A percentile compares a stretch with the other conserved stretches of the same genome.
Evolutionary conservation across 2,329 filamentous ascomycete genomes (phyloP).

Genomic region (Calonectria hongkongensis): DNA sequence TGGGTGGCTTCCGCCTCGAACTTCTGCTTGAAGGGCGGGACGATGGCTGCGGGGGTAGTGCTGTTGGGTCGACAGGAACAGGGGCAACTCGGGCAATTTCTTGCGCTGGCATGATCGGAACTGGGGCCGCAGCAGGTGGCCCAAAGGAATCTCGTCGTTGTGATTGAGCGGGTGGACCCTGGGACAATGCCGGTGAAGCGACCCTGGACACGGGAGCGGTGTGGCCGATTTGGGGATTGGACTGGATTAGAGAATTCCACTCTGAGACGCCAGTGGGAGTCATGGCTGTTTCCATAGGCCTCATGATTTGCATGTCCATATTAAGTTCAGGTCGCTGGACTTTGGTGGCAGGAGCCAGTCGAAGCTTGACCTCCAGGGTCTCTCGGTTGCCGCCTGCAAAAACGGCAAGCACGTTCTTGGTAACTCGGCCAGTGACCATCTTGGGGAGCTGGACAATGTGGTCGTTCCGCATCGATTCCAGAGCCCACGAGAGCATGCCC

Average conservation of each 20-base stretch:
- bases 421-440: slow-evolving; percentile 92
- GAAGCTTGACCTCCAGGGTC: slow-evolving; percentile 94
- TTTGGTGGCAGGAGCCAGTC: slow-evolving; percentile 85
- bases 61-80: slow-evolving; percentile 54
- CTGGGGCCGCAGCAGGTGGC: slow-evolving; percentile 50
- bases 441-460: slow-evolving; percentile 75
- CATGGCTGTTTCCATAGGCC: slow-evolving; percentile 60
- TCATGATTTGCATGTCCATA: slow-evolving; percentile 51
- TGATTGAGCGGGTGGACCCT: slow-evolving; percentile 50
- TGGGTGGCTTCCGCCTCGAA: slow-evolving; percentile 68
- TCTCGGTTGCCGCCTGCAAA: slow-evolving; percentile 90
- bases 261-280: slow-evolving; percentile 79
- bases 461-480: slow-evolving; percentile 68
- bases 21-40: slow-evolving; percentile 78
- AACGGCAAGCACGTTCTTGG: slow-evolving; percentile 87
- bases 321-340: slow-evolving; percentile 60
- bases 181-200: slow-evolving; percentile 62
- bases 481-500: slow-evolving; percentile 91
- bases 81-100: slow-evolving; percentile 62
- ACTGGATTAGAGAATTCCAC: slow-evolving; percentile 86
- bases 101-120: slow-evolving; percentile 49
- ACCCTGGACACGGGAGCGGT: slow-evolving; percentile 59
- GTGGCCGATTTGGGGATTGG: slow-evolving; percentile 75
- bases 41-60: slow-evolving; percentile 55
- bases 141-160: slow-evolving; percentile 56